Base-by-base conservation (phyloP, 352 stramenopile species). In the Albugo laibachii region DNA sequence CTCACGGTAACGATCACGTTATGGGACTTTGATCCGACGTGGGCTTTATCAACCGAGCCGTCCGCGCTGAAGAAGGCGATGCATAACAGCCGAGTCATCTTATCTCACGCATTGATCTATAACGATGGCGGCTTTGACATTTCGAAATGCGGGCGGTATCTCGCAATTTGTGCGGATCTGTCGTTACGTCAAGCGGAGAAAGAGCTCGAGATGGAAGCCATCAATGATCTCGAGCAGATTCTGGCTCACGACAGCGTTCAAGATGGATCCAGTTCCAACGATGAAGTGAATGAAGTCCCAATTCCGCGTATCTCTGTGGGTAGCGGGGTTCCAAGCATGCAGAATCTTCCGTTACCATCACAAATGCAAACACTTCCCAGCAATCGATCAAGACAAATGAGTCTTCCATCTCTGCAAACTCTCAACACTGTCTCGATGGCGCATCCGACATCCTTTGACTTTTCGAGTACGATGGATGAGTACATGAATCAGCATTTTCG, bases 101-200 rank as follows among this genome's bases (percentile, higher is more conserved):
- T 97, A 38, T 87, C 81, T 1, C 80, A 95, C 48, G 87, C 93
- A 4, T 71, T 97, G 45, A 81, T 98, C 21, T 98, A 98, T 63
- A 98, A 97, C 56, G 92, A 98, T 59, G 92, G 93, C 43, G 93
- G 93, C 35, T 97, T 98, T 63, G 93, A 98, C 63, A 80, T 98
- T 38, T 97, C 92, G 13, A 69, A 74, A 14, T 95, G 94, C 55
- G 93, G 93, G 1, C 84, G 83, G 19, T 92, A 94, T 41, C 71
- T 98, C 31, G 89, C 85, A 36, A 93, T 94, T 41, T 97, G 92
- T 66, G 88, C 91, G 18, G 88, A 97, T 56, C 95, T 96, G 57
- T 96, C 75, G 13, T 45, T 88, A 11, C 64, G 86, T 48, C 67
- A 96, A 59, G 85, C 85, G 16, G 75, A 95, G 37, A 78, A 80